Evolutionary conservation across 108 stramenopile genomes (phyloP), one percentile per base, ranked within the genome.

Genomic region (Discostella stelligeroides): DNA sequence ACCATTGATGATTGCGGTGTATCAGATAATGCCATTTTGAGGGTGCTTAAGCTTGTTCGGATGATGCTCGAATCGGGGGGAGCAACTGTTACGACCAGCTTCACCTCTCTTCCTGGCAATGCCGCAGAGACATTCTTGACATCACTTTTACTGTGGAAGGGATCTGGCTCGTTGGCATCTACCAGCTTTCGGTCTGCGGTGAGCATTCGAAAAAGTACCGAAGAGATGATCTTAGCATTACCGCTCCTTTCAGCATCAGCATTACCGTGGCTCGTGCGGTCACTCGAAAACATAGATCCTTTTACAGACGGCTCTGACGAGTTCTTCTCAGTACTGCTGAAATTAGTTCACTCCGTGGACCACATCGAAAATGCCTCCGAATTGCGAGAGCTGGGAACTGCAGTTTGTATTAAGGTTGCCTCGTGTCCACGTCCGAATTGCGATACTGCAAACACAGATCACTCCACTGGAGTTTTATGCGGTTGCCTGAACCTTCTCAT

Each of bases 381-480:
- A 28, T 42, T 93, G 62, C 55, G 58, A 38, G 64, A 81, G 21
- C 79, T 96, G 3, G 87, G 85, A n/a, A 82, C 83, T 4, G 79
- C 84, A n/a, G 85, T 92, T 24, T 96, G 95, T 68, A 80, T 72
- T 66, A 96, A 92, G 64, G 71, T 96, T 5, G 87, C 88, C 30
- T 73, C 80, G 0, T 92, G 88, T 62, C 87, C 88, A 13, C 63
- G 86, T 12, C 81, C 82, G 46, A 73, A 63, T 15, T 80, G 60
- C 42, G 90, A 92, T 20, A 81, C 66, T 51, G 81, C 81, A 15
- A 23, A 62, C 29, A 66, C 81, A 23, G 86, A 88, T 63, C 66
- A 80, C 39, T 79, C 89, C 34, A 91, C 91, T 15, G 90, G 89
- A 49, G 90, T 92, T 13, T 66, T 96, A 18, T 88, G 92, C 55